Evolutionary conservation across 2,329 filamentous ascomycete species (phyloP).

Genomic region (Gremmenia infestans): DNA sequence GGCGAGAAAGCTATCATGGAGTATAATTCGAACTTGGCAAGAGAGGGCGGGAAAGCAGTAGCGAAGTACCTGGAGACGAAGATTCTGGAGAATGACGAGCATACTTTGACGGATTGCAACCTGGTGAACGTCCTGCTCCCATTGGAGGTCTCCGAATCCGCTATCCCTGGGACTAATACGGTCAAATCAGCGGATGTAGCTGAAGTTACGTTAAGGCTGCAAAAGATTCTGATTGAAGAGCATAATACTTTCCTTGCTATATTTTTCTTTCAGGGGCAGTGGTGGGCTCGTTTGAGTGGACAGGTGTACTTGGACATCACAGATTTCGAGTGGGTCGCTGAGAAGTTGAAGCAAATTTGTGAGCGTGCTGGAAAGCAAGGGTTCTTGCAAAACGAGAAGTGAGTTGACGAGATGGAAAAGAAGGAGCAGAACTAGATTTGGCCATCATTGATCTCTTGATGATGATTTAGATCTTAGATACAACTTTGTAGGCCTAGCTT

Average conservation of each 20-base stretch:
- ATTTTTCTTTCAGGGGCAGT: conserved; percentile 53
- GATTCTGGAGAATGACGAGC: conserved; percentile 61
- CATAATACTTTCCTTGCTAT: conserved; percentile 68
- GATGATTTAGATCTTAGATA: too few species aligned
- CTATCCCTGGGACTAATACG: conserved; percentile 19
- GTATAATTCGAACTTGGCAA: conserved; percentile 61
- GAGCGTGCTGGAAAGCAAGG: conserved; percentile 42
- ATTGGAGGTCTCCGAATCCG: conserved; percentile 36
- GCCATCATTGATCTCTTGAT: too few species aligned
- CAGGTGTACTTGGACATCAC: conserved; percentile 78
- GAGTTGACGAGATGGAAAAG: background rate
- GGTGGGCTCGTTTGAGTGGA: conserved; percentile 71
- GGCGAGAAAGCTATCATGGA: conserved; percentile 65
- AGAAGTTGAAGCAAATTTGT: conserved; percentile 41
- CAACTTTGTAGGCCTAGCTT: too few species aligned
- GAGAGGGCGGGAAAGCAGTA: conserved; percentile 54
- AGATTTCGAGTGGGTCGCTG: conserved; percentile 70
- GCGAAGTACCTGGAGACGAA: conserved; percentile 64
- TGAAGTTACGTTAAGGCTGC: conserved; percentile 53
- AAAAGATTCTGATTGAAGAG: conserved; percentile 47
- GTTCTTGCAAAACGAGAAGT: conserved; percentile 8
- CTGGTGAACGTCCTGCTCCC: conserved; percentile 74
- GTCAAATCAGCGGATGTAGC: conserved; percentile 33
- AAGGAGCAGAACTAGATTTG: background rate
- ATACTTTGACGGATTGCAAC: conserved; percentile 59